Conservation (phyloP, 768 basidiomycete species). For the Amyloporia xantha region DNA sequence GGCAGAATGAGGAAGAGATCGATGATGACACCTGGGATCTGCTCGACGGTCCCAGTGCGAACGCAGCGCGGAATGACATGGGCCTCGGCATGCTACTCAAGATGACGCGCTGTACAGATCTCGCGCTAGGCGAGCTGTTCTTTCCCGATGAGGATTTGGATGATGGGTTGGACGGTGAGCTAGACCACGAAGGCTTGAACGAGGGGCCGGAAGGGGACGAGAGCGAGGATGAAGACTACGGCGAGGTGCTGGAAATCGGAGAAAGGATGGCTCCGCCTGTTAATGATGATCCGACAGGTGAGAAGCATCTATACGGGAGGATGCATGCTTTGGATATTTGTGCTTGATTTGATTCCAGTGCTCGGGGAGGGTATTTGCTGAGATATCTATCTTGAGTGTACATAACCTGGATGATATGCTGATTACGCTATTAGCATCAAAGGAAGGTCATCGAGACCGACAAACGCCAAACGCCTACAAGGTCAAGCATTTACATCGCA, state of each 20-base stretch:
- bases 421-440: background rate
- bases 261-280: background rate
- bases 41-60: constrained; percentile 37
- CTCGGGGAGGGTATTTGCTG: background rate
- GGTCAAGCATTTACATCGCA: background rate
- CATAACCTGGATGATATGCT: background rate
- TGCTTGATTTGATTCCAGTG: background rate
- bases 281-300: background rate
- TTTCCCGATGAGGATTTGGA: constrained; percentile 23
- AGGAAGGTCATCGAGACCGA: background rate
- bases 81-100: constrained; percentile 59
- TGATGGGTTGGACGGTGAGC: constrained; percentile 1
- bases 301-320: background rate
- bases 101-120: constrained; percentile 70
- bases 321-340: background rate
- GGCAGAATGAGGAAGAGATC: constrained; percentile 60
- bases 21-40: constrained; percentile 58
- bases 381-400: background rate
- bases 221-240: background rate
- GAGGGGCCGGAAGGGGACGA: constrained; percentile 1
- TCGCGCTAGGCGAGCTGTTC: constrained; percentile 61
- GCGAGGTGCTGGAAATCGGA: background rate
- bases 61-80: constrained; percentile 28
- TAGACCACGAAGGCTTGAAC: background rate
- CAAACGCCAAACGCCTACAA: background rate